Evolutionary conservation across 2,329 filamentous ascomycete species (phyloP).

Genomic region (Fusarium sp.): DNA sequence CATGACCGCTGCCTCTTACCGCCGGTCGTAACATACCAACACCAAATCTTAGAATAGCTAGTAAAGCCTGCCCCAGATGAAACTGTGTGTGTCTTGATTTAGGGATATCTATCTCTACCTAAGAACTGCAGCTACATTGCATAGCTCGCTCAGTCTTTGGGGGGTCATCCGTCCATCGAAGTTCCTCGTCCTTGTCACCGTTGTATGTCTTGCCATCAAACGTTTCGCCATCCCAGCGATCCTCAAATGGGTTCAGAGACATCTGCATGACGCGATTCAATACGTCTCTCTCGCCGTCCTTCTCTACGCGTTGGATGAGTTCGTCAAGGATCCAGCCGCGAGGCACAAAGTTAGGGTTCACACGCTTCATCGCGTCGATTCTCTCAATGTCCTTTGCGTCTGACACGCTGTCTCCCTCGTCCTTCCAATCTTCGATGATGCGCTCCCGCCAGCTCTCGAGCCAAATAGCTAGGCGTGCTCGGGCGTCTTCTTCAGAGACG

Average conservation of each 20-base stretch:
- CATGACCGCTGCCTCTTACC: constrained; percentile 76
- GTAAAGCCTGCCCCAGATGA: constrained; percentile 10
- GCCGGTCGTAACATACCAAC: constrained; percentile 73
- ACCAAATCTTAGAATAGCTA: constrained; percentile 27
- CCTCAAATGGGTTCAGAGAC: constrained; percentile 85
- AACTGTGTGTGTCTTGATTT: background rate
- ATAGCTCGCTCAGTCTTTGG: constrained; percentile 80
- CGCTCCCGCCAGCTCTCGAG: constrained; percentile 80
- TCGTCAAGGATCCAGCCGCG: constrained; percentile 94
- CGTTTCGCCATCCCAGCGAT: constrained; percentile 71
- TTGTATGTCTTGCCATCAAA: constrained; percentile 62
- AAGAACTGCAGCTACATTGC: constrained; percentile 95
- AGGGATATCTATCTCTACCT: constrained; percentile 52
- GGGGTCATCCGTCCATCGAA: constrained; percentile 86
- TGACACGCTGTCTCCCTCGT: constrained; percentile 53
- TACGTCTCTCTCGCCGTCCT: constrained; percentile 82
- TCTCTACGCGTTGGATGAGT: constrained; percentile 88
- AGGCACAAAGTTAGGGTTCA: constrained; percentile 94
- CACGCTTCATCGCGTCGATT: constrained; percentile 78
- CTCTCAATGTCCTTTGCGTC: constrained; percentile 68
- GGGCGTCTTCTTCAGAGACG: constrained; percentile 71
- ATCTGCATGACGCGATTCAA: constrained; percentile 83
- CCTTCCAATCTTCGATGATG: constrained; percentile 80
- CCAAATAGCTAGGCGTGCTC: constrained; percentile 79
- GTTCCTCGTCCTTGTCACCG: constrained; percentile 77